phyloP scores from a whole-genome alignment of 768 basidiomycete genomes.

The Hemileccinum impolitum region DNA sequence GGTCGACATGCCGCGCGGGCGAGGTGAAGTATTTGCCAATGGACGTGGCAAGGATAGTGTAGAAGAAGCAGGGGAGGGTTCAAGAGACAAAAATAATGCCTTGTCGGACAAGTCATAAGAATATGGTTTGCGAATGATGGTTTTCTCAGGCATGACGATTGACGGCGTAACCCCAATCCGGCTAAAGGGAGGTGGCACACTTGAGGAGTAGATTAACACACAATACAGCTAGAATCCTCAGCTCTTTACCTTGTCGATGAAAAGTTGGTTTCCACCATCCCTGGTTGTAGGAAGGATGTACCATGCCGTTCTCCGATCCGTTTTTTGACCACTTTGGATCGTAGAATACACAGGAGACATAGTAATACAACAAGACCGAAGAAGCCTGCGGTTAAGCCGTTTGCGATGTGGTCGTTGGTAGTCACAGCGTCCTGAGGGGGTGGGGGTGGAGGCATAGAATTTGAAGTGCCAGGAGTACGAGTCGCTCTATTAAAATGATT shows the following conservation, averaged over 20 bases:
- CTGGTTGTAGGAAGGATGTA: conserved; percentile 36
- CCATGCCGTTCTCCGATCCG: conserved; percentile 37
- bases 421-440: background rate
- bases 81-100: conserved; percentile 41
- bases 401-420: conserved; percentile 44
- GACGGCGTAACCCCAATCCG: conserved; percentile 41
- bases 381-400: conserved; percentile 34
- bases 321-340: conserved; percentile 38
- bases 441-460: conserved; percentile 8
- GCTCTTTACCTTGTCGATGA: conserved; percentile 14
- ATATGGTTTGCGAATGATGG: conserved; percentile 36
- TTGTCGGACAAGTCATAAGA: conserved; percentile 43
- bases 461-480: background rate
- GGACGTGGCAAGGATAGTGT: conserved; percentile 28
- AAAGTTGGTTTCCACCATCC: conserved; percentile 3
- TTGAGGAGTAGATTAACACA: conserved; percentile 3
- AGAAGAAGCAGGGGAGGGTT: conserved; percentile 37
- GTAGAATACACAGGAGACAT: conserved; percentile 37
- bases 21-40: conserved; percentile 9
- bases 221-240: background rate
- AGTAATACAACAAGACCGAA: conserved; percentile 26
- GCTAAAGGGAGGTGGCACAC: conserved; percentile 34
- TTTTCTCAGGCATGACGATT: conserved; percentile 53
- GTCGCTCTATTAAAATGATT: background rate
- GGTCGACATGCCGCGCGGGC: conserved; percentile 13